Evolutionary conservation across 1,139 yeast species (phyloP).

Genomic region (Pichia sp.): DNA sequence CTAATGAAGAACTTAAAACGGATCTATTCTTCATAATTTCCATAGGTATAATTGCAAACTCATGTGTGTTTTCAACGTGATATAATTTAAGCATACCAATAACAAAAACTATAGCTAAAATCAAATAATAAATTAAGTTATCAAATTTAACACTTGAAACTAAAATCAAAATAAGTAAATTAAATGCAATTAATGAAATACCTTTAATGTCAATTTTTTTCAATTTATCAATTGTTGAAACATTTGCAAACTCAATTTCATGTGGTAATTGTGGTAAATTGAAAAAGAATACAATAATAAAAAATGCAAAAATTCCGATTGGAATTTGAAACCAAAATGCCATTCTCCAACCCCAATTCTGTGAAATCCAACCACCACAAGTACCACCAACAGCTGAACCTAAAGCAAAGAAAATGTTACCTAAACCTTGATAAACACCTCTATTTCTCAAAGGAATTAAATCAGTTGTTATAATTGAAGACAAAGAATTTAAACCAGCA

Average conservation of each 20-base stretch:
- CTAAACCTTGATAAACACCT: constrained; percentile 56
- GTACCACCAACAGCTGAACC: constrained; percentile 72
- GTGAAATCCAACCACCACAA: constrained; percentile 66
- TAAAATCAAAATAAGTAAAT: constrained; percentile 35
- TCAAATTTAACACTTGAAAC: constrained; percentile 66
- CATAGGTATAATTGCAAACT: constrained; percentile 34
- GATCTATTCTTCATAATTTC: constrained; percentile 31
- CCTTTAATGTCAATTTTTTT: constrained; percentile 70
- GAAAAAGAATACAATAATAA: constrained; percentile 32
- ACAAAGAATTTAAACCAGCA: constrained; percentile 52
- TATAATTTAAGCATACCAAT: constrained; percentile 22
- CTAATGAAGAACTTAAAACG: constrained; percentile 32
- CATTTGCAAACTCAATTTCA: constrained; percentile 29
- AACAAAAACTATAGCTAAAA: constrained; percentile 8
- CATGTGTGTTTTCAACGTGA: constrained; percentile 27
- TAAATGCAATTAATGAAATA: constrained; percentile 52
- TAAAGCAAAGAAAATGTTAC: constrained; percentile 57
- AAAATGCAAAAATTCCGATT: constrained; percentile 45
- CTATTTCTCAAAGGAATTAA: constrained; percentile 51
- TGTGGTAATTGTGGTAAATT: constrained; percentile 30
- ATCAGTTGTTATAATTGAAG: constrained; percentile 52
- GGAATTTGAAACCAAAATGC: constrained; percentile 63
- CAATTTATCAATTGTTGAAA: constrained; percentile 35
- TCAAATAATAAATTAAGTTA: constrained; percentile 19
- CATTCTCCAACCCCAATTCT: constrained; percentile 73